Evolutionary conservation across 164 flowering plant species (phyloP).

Genomic region (Aristolochia californica): DNA sequence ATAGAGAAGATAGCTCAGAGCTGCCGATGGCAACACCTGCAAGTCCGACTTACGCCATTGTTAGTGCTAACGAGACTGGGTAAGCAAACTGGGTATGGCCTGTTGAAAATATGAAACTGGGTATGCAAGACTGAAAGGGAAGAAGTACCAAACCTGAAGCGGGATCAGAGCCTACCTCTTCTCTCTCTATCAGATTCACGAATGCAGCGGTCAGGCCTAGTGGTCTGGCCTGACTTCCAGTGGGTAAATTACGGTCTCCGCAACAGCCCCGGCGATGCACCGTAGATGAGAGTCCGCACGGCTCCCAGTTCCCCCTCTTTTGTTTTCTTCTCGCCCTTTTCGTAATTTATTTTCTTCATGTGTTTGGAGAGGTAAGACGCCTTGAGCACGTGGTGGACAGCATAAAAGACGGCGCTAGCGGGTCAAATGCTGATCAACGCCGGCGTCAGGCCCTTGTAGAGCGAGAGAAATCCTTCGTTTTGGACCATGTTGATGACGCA

Average conservation of each 20-base stretch:
- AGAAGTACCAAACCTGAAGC: conserved; percentile 12
- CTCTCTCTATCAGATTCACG: conserved; percentile 6
- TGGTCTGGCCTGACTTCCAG: conserved; percentile 7
- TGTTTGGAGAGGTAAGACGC: conserved; percentile 6
- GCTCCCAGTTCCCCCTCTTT: neutral
- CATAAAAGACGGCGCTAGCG: conserved; percentile 10
- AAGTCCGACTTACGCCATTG: neutral
- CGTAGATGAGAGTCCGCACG: conserved; percentile 7
- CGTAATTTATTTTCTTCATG: neutral
- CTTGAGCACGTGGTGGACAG: conserved; percentile 12
- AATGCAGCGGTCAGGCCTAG: conserved; percentile 5
- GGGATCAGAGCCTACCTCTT: conserved; percentile 10
- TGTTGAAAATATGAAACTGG: no score
- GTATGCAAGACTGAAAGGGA: no score
- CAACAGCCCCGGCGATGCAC: conserved; percentile 11
- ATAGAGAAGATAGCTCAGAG: conserved; percentile 11
- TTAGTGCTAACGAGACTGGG: no score
- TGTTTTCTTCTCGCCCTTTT: neutral
- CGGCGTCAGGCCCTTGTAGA: conserved; percentile 15
- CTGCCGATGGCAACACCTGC: conserved; percentile 13
- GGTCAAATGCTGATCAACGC: conserved; percentile 14
- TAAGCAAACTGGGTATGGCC: no score
- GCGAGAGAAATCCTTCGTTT: conserved; percentile 12
- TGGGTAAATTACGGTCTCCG: conserved; percentile 13
- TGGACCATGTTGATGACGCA: conserved; percentile 8